Evolutionary conservation across 768 basidiomycete genomes (phyloP).

Genomic region (Phlebiopsis gigantea): DNA sequence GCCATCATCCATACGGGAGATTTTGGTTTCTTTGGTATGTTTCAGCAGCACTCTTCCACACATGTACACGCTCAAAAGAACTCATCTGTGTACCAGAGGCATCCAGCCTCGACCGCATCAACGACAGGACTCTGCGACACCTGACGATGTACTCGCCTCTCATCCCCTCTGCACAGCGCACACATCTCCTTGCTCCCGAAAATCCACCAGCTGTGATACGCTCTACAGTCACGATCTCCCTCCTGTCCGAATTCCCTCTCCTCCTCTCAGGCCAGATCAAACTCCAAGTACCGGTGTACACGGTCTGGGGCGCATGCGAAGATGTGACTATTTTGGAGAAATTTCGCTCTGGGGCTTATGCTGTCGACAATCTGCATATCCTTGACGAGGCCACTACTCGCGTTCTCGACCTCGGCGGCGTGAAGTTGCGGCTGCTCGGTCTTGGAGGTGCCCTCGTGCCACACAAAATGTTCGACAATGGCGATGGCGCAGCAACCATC

Average conservation of each 20-base stretch:
- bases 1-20: slow-evolving; percentile 98
- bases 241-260: slow-evolving; percentile 91
- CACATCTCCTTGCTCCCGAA: slow-evolving; percentile 69
- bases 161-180: slow-evolving; percentile 76
- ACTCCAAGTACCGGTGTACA: slow-evolving; percentile 89
- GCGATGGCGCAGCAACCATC: slow-evolving; percentile 89
- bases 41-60: background rate
- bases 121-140: slow-evolving; percentile 93
- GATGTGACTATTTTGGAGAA: slow-evolving; percentile 92
- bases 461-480: slow-evolving; percentile 94
- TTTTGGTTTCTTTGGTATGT: slow-evolving; percentile 94
- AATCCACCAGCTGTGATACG: slow-evolving; percentile 67
- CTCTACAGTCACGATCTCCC: slow-evolving; percentile 64
- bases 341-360: slow-evolving; percentile 77
- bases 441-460: slow-evolving; percentile 92
- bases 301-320: slow-evolving; percentile 97
- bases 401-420: slow-evolving; percentile 84
- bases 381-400: slow-evolving; percentile 96
- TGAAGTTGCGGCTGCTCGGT: slow-evolving; percentile 92
- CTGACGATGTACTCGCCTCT: slow-evolving; percentile 95
- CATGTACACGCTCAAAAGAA: too few relatives aligned
- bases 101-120: slow-evolving; percentile 80
- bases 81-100: slow-evolving; percentile 53
- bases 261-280: slow-evolving; percentile 83
- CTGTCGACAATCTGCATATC: slow-evolving; percentile 85